A percentile compares a stretch with the other conserved stretches of the same genome.
These are phyloP conservation scores for Neospora caninum DNA, from an alignment of 169 alveolate species.

Conservation along the genomic window DNA sequence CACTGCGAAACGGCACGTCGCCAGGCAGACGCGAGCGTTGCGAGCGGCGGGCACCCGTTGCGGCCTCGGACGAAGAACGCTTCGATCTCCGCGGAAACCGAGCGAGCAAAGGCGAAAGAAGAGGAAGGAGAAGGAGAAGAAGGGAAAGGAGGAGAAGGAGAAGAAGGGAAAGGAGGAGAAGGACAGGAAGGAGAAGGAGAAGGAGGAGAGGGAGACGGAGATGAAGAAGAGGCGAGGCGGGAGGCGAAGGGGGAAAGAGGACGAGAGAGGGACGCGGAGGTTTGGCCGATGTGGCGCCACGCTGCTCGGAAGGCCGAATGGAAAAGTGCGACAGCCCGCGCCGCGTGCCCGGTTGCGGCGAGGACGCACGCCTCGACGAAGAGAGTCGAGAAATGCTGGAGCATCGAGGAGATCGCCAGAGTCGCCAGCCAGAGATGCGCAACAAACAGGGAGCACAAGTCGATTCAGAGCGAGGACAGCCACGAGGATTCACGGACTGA, in stretches of 20 bases:
- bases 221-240: no score
- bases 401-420: neutral
- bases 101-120: neutral
- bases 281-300: neutral
- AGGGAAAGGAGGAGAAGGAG: no score
- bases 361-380: slow-evolving; percentile 12
- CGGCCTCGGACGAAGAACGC: neutral
- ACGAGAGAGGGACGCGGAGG: neutral
- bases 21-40: neutral
- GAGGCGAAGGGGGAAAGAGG: no score
- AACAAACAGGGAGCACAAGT: no score
- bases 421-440: no score
- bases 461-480: no score
- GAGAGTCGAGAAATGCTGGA: slow-evolving; percentile 22
- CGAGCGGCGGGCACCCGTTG: neutral
- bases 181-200: no score
- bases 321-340: neutral
- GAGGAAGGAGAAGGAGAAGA: no score
- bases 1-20: neutral
- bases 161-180: no score
- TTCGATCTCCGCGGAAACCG: neutral
- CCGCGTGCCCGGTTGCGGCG: slow-evolving; percentile 6
- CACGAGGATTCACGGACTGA: no score
- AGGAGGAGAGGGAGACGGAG: no score
- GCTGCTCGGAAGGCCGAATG: neutral